Evolutionary conservation across 1,139 yeast genomes (phyloP), one percentile per base, ranked within the genome.

Genomic region (Suhomyces chickasaworum): DNA sequence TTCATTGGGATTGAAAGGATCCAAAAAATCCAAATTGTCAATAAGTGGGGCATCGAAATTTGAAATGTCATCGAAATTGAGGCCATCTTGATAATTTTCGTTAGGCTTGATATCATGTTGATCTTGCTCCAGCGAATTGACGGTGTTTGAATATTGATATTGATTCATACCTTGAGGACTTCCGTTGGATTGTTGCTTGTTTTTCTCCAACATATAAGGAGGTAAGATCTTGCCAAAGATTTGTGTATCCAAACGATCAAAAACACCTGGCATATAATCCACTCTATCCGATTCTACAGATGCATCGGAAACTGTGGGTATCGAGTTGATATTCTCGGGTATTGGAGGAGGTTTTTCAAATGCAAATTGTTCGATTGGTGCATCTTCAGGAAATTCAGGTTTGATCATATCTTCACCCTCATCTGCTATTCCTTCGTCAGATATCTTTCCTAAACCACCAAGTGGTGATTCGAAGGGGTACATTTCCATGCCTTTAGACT

Each of bases 141-240:
- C 6, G 5, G 32, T 5, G 16, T 29, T 29, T 13, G 16, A 13
- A 15, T 29, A 29, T 10, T n/a, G 32, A 13, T 29, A 29, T 13
- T 29, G 32, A 29, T 13, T 29, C 10, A 29, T 17, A 29, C 10
- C 15, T 9, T 13, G 17, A 5, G 16, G 18, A 5, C 17, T 13
- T 2, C 32, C 32, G 17, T 15, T 29, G 3, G 17, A 13, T 13
- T 29, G 32, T 7, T n/a, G 40, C 8, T 45, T 46, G 27, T 64
- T 70, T 44, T 65, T 64, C 48, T 75, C 77, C 49, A 81, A 64
- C 95, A 87, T 87, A 58, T 87, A 88, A 1, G 95, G 95, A 3
- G 96, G 96, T 45, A 89, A 63, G 55, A 86, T 84, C 42, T 87
- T 72, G 0, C 96, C 96, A 69, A 89, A 89, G 12, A 89, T 77